Evolutionary conservation across 1,139 yeast genomes (phyloP), one percentile per base, ranked within the genome.

Genomic region (Wickerhamiella infanticola): DNA sequence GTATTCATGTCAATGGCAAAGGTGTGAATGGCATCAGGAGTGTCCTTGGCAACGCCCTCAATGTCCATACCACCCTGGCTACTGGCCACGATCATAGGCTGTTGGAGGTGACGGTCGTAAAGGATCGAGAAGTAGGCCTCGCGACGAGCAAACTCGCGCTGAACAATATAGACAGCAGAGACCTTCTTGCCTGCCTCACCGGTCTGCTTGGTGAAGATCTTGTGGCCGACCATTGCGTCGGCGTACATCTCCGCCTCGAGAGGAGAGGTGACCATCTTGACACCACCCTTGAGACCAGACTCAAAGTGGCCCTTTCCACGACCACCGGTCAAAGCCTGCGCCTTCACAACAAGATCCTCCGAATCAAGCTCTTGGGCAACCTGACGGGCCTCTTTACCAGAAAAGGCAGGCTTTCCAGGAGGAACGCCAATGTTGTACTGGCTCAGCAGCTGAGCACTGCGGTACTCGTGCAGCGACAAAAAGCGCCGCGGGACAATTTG

Each of bases 51-150:
- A 56, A 93, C 97, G 65, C 94, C 95, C 73, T 90, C 99, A 62
- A 90, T 93, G 69, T 90, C 96, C 95, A 93, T 88, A 73, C 99
- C 99, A 72, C 99, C 99, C 72, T 90, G 94, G 55, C 94, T 73
- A 37, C 96, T 85, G 43, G 95, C 96, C 55, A 90, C 95, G 63
- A 90, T 84, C 70, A 90, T 74, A 52, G 97, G 95, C 57, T 77
- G 73, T 69, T 88, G 95, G 54, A 81, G 74, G 56, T 79, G 75
- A 71, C 99, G 83, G 74, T 90, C 98, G 82, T 88, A 77, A 58
- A 93, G 75, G 58, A 93, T 85, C 54, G 97, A 94, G 56, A 93
- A 69, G 69, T 90, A 90, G 51, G 96, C 95, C 71, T 90, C 99
- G 57, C 94, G 84, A 59, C 79, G 73, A 50, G 93, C 95, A 61